phyloP scores from a whole-genome alignment of 176 grass and related monocot genomes.

The Cocos nucifera region DNA sequence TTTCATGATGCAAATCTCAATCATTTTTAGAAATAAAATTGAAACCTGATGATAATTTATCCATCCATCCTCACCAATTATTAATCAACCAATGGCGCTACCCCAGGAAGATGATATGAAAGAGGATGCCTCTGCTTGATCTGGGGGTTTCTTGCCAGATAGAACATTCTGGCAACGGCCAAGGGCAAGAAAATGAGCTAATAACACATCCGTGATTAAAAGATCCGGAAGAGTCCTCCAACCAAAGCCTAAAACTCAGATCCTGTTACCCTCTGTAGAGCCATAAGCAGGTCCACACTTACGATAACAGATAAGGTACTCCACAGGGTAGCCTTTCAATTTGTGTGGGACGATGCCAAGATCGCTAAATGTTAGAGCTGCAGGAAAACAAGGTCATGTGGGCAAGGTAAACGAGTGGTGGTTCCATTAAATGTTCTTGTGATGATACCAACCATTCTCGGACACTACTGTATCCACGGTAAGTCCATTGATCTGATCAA shows the following conservation, averaged over 20 bases:
- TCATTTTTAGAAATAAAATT: no score
- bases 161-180: background rate
- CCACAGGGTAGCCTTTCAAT: constrained; percentile 74
- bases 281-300: constrained; percentile 68
- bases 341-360: constrained; percentile 64
- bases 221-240: background rate
- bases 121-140: no score
- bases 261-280: constrained; percentile 45
- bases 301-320: constrained; percentile 62
- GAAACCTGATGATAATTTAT: no score
- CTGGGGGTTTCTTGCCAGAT: no score
- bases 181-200: background rate
- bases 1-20: no score
- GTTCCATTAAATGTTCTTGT: no score
- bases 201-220: constrained; percentile 1
- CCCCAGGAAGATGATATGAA: no score
- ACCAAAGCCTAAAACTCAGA: constrained; percentile 38
- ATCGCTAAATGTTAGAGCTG: constrained; percentile 77
- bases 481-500: constrained; percentile 69
- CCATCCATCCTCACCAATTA: no score
- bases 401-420: no score
- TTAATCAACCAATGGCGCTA: no score
- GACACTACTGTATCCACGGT: constrained; percentile 54
- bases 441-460: constrained; percentile 17
- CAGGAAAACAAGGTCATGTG: constrained; percentile 3